Base-by-base conservation (phyloP, 257 asterid species). In the Solanum appendiculatum region DNA sequence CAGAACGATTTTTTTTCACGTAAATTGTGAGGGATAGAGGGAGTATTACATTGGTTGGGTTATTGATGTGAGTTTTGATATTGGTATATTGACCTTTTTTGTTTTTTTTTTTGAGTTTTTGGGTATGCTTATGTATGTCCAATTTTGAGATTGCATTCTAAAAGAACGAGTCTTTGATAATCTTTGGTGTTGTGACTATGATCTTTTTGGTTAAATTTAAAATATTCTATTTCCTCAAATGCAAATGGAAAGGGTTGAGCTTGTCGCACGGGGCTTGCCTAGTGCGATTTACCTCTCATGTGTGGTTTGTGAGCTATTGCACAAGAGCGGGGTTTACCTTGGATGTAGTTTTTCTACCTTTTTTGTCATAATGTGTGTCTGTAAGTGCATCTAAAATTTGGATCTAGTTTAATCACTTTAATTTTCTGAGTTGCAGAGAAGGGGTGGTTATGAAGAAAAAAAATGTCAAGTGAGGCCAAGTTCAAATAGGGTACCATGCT, bases 391-490 rank as follows among this genome's bases (percentile, higher is more conserved):
- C 37, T 77, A 78, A 44, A 25, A 44, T 78, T 78, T 77, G 58
- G 36, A 25, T 77, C 21, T 77, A 77, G 34, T 75, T 75, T 44
- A 25, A 77, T 77, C 16, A 33, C 73, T 20, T 80, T 40, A 75
- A 64, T 74, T 90, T 56, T 85, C 46, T 89, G 90, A 85, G 82
- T 86, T 87, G 89, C 92, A 95, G 99, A 82, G 86, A 86, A 90
- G 64, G 31, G 93, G 94, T 88, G 92, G 86, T 69, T 72, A 91
- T 56, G 88, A 86, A 86, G 96, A 87, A 34, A 90, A 90, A 29
- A 85, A 77, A 82, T 94, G 97, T 96, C 91, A 91, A 68, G 91
- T 84, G 89, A 92, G 93, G 89, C 90, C 94, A 25, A 88, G 91
- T 87, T 33, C 88, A 23, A 37, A 85, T 60, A 51, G 66, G 37